Percentiles rank a stretch among this genome's conserved stretches.
phyloP scores from a whole-genome alignment of 352 stramenopile genomes.

The Phytophthora meadii region DNA sequence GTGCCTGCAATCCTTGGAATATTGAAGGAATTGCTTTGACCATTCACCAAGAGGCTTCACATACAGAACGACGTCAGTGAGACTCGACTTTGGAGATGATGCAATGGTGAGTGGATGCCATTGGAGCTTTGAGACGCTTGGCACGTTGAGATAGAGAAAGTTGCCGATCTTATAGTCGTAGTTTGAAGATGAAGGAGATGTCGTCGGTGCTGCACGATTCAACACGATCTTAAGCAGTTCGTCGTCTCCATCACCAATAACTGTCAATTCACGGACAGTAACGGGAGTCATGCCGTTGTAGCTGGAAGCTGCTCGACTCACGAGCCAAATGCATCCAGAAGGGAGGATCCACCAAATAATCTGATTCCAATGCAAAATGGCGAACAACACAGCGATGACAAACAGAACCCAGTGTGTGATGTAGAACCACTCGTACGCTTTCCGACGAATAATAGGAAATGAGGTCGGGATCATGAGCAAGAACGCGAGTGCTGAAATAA shows the following conservation, averaged over 20 bases:
- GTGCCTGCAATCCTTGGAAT: not conserved
- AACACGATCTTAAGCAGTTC: not conserved
- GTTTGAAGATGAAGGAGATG: not conserved
- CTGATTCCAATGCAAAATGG: constrained; percentile 2
- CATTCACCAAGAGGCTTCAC: not conserved
- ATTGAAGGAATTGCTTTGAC: not conserved
- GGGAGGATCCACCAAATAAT: constrained; percentile 1
- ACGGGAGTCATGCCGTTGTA: not conserved
- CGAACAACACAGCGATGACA: not conserved
- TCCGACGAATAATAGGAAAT: not conserved
- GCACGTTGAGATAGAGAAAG: not conserved
- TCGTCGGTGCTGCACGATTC: not conserved
- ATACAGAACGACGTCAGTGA: not conserved
- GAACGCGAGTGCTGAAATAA: not conserved
- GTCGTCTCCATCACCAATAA: not conserved
- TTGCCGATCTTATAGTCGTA: not conserved
- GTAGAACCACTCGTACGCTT: not conserved
- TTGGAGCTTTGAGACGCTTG: not conserved
- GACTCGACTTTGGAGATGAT: not conserved
- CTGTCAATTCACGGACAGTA: not conserved
- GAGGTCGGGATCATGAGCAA: not conserved
- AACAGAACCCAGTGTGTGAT: constrained; percentile 1
- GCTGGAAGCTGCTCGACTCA: not conserved
- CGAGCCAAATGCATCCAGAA: not conserved
- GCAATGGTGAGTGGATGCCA: not conserved